Evolutionary conservation across 2,329 filamentous ascomycete genomes (phyloP).

Genomic region (Monilinia aucupariae): DNA sequence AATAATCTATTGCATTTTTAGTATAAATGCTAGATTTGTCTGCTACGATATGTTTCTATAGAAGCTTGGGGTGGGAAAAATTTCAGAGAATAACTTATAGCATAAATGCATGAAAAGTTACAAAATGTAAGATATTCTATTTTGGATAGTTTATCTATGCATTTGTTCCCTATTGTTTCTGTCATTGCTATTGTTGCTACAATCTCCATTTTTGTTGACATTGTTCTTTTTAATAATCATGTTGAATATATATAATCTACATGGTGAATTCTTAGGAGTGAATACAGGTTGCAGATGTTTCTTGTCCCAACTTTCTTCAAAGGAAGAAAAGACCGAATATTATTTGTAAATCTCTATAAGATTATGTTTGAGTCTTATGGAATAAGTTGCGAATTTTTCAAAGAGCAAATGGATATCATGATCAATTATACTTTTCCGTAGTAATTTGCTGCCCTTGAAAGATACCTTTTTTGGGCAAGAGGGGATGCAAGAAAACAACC

Average conservation of each 20-base stretch:
- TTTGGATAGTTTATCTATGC: neutral
- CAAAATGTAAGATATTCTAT: neutral
- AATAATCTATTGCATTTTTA: slow-evolving; percentile 1
- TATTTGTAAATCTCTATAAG: neutral
- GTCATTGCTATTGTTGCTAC: neutral
- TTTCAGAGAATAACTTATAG: slow-evolving; percentile 4
- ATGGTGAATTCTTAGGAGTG: neutral
- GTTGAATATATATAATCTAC: neutral
- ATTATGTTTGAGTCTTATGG: neutral
- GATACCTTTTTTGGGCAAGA: neutral
- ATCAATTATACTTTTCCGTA: neutral
- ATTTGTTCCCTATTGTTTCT: neutral
- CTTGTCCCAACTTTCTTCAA: neutral
- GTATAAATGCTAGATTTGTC: neutral
- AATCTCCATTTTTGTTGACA: neutral
- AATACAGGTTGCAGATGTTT: neutral
- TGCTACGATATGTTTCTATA: neutral
- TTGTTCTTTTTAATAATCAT: neutral
- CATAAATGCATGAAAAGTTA: neutral
- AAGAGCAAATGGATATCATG: neutral
- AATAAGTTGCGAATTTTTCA: neutral
- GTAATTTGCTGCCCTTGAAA: neutral
- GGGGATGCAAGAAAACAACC: neutral
- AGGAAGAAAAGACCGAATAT: neutral
- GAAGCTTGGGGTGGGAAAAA: neutral